Conservation (phyloP, 768 basidiomycete species). For the Coprinellus micaceus region DNA sequence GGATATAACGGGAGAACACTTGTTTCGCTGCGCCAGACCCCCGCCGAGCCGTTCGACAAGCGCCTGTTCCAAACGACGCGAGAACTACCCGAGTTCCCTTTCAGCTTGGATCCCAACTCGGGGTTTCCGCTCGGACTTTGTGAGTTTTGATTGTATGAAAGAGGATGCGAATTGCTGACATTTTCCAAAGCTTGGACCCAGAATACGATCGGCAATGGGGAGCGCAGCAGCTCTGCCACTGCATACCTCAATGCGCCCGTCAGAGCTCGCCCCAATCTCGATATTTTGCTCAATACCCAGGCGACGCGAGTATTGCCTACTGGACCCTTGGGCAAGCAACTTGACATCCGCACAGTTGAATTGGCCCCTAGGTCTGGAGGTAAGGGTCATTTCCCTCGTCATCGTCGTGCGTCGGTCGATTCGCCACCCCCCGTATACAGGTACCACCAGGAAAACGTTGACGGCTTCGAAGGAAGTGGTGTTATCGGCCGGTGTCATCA, state of each 20-base stretch:
- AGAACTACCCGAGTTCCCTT: slow-evolving; percentile 35
- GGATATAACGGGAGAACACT: slow-evolving; percentile 28
- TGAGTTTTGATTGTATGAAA: slow-evolving; percentile 14
- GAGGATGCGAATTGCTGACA: neutral
- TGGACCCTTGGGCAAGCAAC: neutral
- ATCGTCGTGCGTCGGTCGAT: neutral
- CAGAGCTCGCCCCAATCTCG: slow-evolving; percentile 9
- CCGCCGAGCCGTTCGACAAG: slow-evolving; percentile 23
- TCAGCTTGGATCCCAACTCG: slow-evolving; percentile 40
- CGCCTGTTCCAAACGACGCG: slow-evolving; percentile 28
- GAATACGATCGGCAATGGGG: slow-evolving; percentile 17
- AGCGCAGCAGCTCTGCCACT: slow-evolving; percentile 13
- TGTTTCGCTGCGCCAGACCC: slow-evolving; percentile 32
- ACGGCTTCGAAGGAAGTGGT: slow-evolving; percentile 16
- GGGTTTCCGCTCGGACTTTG: slow-evolving; percentile 40
- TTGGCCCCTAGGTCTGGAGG: slow-evolving; percentile 2
- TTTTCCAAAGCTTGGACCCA: slow-evolving; percentile 17
- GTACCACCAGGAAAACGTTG: slow-evolving; percentile 1
- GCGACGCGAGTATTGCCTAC: slow-evolving; percentile 24
- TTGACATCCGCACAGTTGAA: slow-evolving; percentile 11
- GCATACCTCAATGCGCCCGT: slow-evolving; percentile 19
- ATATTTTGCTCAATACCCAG: slow-evolving; percentile 19
- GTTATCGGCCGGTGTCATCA: slow-evolving; percentile 16
- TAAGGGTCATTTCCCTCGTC: neutral
- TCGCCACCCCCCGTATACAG: neutral